Base-by-base conservation (phyloP, 2,329 filamentous ascomycete species). In the Colletotrichum cordylinicola region DNA sequence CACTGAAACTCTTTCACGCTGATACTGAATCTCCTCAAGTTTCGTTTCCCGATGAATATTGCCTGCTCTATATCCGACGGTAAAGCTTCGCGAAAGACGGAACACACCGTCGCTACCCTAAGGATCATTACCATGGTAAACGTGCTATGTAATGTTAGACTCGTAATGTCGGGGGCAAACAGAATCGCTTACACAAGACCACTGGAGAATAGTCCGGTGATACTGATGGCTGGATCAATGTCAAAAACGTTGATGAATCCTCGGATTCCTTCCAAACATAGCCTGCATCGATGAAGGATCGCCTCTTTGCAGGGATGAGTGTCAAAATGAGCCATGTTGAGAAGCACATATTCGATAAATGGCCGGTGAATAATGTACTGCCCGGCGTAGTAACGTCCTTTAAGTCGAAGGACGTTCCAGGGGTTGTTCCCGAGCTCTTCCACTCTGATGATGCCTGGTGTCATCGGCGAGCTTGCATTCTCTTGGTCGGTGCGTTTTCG, bases 301-400 rank as follows among this genome's bases (percentile, higher is more conserved):
- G 74, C 77, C 0, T 76, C 78, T 5, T 65, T 77, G 48, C 71
- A 78, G 3, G 81, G 81, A 37, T 83, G 81, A 0, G 75, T 72
- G 1, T 80, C 73, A 2, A 83, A 77, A 3, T 79, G 75, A 0
- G 76, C 75, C 13, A 80, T 70, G 10, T 83, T 82, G 5, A 82
- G 75, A 8, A 83, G 31, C 0, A 79, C 78, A 8, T 81, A 81
- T 9, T 83, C 81, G 9, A 83, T 77, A 10, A 83, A 81, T 1
- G 82, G 82, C 2, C 81, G 73, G 29, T 83, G 80, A 1, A 83
- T 82, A 7, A 83, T 82, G 43, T 83, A 82, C 18, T 82, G 80
- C 0, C 81, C 82, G 0, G 82, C 81, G 9, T 78, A 82, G 24
- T 82, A 82, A 6, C 82, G 71, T 1, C 82, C 81, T 31, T 80